Percentiles rank a stretch among this genome's conserved stretches.
phyloP scores from a whole-genome alignment of 2,329 filamentous ascomycete genomes.

The Coleophoma eucalyptorum region DNA sequence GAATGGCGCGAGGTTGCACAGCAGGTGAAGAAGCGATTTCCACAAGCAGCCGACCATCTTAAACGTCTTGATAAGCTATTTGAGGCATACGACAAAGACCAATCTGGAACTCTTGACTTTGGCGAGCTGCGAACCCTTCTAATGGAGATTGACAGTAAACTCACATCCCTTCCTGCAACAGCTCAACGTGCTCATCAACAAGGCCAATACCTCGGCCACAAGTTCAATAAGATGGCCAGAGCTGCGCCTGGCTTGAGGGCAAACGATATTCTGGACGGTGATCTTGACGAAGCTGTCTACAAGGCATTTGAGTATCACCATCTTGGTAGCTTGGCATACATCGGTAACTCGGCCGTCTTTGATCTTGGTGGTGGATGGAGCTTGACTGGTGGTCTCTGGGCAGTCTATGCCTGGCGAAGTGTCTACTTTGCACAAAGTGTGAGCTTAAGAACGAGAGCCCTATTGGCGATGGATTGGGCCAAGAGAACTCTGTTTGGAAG shows the following conservation, averaged over 20 bases:
- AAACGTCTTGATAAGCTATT: slow-evolving; percentile 90
- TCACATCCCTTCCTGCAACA: slow-evolving; percentile 91
- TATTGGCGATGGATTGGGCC: slow-evolving; percentile 98
- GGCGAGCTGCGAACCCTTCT: slow-evolving; percentile 86
- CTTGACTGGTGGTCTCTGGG: slow-evolving; percentile 79
- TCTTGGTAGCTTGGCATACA: slow-evolving; percentile 86
- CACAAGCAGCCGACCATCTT: slow-evolving; percentile 83
- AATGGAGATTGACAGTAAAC: slow-evolving; percentile 87
- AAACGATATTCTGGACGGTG: slow-evolving; percentile 83
- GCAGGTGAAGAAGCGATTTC: slow-evolving; percentile 83
- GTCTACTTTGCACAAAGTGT: slow-evolving; percentile 98
- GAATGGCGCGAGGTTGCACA: slow-evolving; percentile 86
- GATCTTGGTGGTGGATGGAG: slow-evolving; percentile 77
- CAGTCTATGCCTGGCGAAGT: slow-evolving; percentile 93
- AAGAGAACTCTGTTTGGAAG: slow-evolving; percentile 93
- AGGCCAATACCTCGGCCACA: slow-evolving; percentile 85
- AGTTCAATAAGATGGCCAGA: slow-evolving; percentile 87
- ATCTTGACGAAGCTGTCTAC: slow-evolving; percentile 88
- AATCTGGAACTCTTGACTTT: slow-evolving; percentile 90
- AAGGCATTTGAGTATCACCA: slow-evolving; percentile 94
- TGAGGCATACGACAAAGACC: slow-evolving; percentile 86
- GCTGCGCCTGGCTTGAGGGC: slow-evolving; percentile 69
- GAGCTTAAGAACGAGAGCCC: slow-evolving; percentile 79
- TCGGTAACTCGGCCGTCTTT: slow-evolving; percentile 95
- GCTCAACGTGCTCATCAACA: slow-evolving; percentile 97